These are phyloP conservation scores for Lasiodiplodia hormozganensis DNA, from an alignment of 2,329 filamentous ascomycete genomes.

Conservation along the genomic window DNA sequence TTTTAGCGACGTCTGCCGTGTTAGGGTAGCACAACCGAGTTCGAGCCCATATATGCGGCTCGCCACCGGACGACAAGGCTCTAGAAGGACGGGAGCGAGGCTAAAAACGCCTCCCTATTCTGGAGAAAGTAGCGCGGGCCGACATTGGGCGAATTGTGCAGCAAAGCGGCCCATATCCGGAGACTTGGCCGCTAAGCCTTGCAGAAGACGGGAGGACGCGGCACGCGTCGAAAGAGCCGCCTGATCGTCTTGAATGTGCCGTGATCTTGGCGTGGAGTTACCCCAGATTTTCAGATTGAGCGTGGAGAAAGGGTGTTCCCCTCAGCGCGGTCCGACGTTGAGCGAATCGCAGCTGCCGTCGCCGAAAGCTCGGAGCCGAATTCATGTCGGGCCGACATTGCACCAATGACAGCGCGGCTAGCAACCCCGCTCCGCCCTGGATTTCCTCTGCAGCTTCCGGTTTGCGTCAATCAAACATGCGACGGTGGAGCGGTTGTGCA, in stretches of 20 bases:
- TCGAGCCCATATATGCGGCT: neutral
- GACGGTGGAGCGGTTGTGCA: neutral
- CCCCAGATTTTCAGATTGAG: slow-evolving; percentile 16
- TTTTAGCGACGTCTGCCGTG: slow-evolving; percentile 10
- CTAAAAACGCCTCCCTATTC: slow-evolving; percentile 13
- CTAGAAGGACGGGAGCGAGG: neutral
- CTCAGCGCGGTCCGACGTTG: slow-evolving; percentile 2
- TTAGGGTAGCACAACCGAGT: slow-evolving; percentile 7
- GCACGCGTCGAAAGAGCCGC: neutral
- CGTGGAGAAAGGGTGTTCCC: neutral
- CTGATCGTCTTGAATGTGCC: neutral
- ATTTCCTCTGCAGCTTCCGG: slow-evolving; percentile 3
- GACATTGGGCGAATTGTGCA: slow-evolving; percentile 8
- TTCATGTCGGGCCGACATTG: neutral
- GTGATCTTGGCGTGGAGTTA: slow-evolving; percentile 12
- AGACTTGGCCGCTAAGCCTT: neutral
- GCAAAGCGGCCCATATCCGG: neutral
- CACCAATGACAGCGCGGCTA: neutral
- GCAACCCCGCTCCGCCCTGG: neutral
- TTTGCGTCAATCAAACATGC: neutral
- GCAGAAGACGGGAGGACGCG: neutral
- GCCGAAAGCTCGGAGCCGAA: neutral
- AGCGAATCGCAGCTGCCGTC: neutral
- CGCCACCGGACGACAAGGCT: slow-evolving; percentile 11
- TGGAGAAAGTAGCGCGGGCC: neutral